phyloP scores from a whole-genome alignment of 805 yeast species.

The Barnettozyma sucrosica region DNA sequence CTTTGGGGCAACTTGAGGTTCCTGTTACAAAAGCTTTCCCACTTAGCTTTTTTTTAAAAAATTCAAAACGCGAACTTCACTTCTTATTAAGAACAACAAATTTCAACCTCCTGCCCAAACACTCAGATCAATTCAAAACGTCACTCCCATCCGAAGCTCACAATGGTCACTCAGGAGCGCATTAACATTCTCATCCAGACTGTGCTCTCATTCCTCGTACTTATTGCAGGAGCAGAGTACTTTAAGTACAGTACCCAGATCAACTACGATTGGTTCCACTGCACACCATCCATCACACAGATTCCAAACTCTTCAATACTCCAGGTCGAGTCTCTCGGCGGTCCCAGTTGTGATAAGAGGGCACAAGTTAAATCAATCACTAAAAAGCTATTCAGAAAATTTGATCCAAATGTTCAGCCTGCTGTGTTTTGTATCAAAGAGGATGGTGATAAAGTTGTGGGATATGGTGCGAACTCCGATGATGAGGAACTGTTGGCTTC shows the following conservation, averaged over 20 bases:
- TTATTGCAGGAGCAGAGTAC: constrained; percentile 38
- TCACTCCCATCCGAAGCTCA: too few species aligned
- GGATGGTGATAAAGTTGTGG: constrained; percentile 20
- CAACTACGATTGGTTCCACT: constrained; percentile 41
- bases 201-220: constrained; percentile 23
- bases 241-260: constrained; percentile 36
- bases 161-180: constrained; percentile 15
- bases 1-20: too few species aligned
- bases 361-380: constrained; percentile 36
- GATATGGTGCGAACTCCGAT: constrained; percentile 15
- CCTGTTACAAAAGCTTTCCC: too few species aligned
- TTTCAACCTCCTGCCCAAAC: too few species aligned
- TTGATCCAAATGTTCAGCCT: constrained; percentile 33
- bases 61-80: too few species aligned
- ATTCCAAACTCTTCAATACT: constrained; percentile 25
- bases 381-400: constrained; percentile 33
- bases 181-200: constrained; percentile 26
- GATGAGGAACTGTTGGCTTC: constrained; percentile 15
- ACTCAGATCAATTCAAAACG: too few species aligned
- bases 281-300: constrained; percentile 30
- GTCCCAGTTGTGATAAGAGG: constrained; percentile 39
- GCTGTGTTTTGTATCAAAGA: constrained; percentile 35
- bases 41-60: too few species aligned
- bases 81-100: too few species aligned
- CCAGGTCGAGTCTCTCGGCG: constrained; percentile 34